phyloP scores from a whole-genome alignment of 352 stramenopile genomes.

The Globisporangium okanoganense region DNA sequence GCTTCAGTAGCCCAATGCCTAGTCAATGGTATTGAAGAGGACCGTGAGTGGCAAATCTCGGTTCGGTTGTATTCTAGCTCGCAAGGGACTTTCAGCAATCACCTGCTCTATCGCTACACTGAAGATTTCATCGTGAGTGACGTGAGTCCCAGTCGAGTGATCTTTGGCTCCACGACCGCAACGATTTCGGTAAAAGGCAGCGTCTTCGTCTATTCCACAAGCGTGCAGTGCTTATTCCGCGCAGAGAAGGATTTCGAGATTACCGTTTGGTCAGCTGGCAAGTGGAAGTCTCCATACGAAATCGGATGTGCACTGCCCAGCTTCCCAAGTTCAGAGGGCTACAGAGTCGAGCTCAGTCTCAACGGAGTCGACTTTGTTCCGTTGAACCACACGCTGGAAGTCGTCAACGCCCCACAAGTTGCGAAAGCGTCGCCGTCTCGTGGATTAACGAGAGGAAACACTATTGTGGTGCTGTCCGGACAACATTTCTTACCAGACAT shows the following conservation, averaged over 20 bases:
- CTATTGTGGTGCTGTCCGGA: constrained; percentile 24
- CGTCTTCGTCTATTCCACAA: constrained; percentile 21
- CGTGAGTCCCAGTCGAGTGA: constrained; percentile 18
- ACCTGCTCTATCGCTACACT: constrained; percentile 34
- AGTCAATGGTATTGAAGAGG: constrained; percentile 18
- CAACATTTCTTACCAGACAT: constrained; percentile 22
- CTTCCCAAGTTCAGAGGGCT: constrained; percentile 7
- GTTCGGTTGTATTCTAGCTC: constrained; percentile 24
- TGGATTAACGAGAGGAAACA: constrained; percentile 22
- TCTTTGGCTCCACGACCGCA: constrained; percentile 10
- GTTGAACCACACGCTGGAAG: constrained; percentile 15
- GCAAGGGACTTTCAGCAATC: constrained; percentile 26
- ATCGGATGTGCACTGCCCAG: constrained; percentile 19
- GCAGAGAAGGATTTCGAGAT: not conserved
- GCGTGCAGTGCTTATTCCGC: constrained; percentile 19
- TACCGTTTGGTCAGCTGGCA: constrained; percentile 4
- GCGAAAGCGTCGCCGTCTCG: constrained; percentile 14
- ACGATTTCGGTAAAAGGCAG: constrained; percentile 21
- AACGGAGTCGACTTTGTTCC: constrained; percentile 21
- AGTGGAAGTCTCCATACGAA: constrained; percentile 31
- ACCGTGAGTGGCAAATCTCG: constrained; percentile 22
- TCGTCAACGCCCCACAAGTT: constrained; percentile 25
- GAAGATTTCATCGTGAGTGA: constrained; percentile 18
- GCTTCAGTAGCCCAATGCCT: constrained; percentile 24
- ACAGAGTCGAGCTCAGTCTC: constrained; percentile 22